Evolutionary conservation across 257 asterid genomes (phyloP), one percentile per base, ranked within the genome.

Genomic region (Solanum tarijense): DNA sequence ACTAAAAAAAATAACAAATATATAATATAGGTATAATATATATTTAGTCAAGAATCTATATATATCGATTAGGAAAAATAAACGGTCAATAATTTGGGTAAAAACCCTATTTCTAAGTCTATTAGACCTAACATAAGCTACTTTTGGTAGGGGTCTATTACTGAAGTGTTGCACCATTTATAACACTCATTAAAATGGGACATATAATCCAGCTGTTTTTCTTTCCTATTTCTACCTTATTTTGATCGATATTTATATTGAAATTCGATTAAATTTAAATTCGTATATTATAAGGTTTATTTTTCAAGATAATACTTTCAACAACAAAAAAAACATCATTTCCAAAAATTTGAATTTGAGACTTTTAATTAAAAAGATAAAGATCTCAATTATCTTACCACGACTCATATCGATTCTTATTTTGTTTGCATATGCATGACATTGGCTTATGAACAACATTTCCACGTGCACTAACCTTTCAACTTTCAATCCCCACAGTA

Each of bases 311-410:
- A 20, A 55, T 1, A 5, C 25, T 55, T 55, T 1, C 25, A 55
- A 55, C 65, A 55, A 18, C 4, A 52, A 52, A 55, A 20, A 55
- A 18, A 0, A 7, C 2, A 52, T 58, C 12, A 58, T 9, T 58
- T 58, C 0, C 1, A 1, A 21, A 58, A 8, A 58, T 58, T 58
- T 0, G 0, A 10, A n/a, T n/a, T 0, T 0, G 0, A 2, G 0
- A 69, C 6, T 69, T 29, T 6, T 69, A 13, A 13, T 13, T 0
- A 3, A 69, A 7, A 25, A 4, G 5, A 25, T 6, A 66, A 1
- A 12, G 4, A 66, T 11, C 20, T 66, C 20, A 5, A 6, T 3
- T 0, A 65, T 25, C 1, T 12, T 3, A 20, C n/a, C 5, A 7
- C 5, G 25, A 55, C 11, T 55, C n/a, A 6, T 48, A 0, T 48